phyloP scores from a whole-genome alignment of 2,329 filamentous ascomycete genomes.

The Epichloe sp. region DNA sequence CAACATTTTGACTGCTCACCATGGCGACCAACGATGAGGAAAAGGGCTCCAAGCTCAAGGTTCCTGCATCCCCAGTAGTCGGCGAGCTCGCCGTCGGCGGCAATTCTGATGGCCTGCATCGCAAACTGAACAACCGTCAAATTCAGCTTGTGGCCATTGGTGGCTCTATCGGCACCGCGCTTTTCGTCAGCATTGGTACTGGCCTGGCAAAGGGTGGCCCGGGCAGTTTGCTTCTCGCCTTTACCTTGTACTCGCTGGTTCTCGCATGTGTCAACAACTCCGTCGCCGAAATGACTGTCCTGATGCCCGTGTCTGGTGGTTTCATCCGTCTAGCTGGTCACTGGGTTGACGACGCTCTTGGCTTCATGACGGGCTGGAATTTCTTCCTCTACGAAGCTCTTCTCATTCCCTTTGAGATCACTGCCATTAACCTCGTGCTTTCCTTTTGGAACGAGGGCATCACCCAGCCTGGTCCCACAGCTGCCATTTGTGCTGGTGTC shows the following conservation, averaged over 20 bases:
- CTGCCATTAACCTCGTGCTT: constrained; percentile 29
- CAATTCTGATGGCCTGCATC: constrained; percentile 27
- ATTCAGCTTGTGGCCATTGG: constrained; percentile 47
- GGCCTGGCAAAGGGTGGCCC: constrained; percentile 34
- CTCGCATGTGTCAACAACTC: constrained; percentile 52
- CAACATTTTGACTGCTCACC: neutral
- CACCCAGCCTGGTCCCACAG: constrained; percentile 53
- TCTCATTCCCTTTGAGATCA: constrained; percentile 30
- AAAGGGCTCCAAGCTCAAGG: constrained; percentile 15
- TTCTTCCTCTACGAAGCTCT: constrained; percentile 32
- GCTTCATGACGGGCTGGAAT: constrained; percentile 37
- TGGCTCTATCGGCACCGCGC: constrained; percentile 42
- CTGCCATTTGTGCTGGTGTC: constrained; percentile 43
- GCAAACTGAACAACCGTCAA: constrained; percentile 38
- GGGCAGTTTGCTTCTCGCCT: constrained; percentile 43
- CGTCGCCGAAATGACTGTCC: constrained; percentile 50
- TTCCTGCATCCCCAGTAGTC: constrained; percentile 14
- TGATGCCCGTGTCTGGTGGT: constrained; percentile 49
- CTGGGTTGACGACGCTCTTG: constrained; percentile 53
- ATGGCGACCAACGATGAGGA: constrained; percentile 15
- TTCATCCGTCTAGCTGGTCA: constrained; percentile 52
- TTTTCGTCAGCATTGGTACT: constrained; percentile 49
- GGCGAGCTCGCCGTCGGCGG: constrained; percentile 14
- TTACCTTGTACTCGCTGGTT: constrained; percentile 39
- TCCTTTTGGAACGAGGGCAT: constrained; percentile 25